Evolutionary conservation across 495 filamentous ascomycete genomes (phyloP).

Genomic region (Staphylotrichum tortipilum): DNA sequence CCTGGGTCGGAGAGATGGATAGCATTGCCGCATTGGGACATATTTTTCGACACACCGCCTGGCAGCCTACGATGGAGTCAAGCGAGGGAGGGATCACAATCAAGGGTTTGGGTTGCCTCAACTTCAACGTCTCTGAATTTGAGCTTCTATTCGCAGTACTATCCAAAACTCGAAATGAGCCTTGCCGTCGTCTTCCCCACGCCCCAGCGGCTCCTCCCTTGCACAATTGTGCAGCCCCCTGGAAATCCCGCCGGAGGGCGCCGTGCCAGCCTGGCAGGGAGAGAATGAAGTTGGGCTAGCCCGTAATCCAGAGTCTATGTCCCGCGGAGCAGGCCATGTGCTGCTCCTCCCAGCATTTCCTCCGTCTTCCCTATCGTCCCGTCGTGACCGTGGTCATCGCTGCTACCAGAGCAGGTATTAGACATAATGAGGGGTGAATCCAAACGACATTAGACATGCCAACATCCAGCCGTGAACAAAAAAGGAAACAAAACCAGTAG

Average conservation of each 20-base stretch:
- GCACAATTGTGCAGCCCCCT: conserved; percentile 2
- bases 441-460: conserved; percentile 1
- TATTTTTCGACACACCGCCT: background rate
- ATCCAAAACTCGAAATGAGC: background rate
- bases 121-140: background rate
- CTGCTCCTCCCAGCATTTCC: conserved; percentile 12
- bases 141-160: conserved; percentile 3
- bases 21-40: background rate
- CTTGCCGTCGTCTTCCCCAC: too few relatives aligned
- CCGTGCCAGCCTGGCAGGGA: conserved; percentile 7
- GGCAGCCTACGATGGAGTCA: too few relatives aligned
- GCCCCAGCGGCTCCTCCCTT: background rate
- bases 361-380: background rate
- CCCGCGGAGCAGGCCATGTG: conserved; percentile 9
- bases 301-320: background rate
- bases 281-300: conserved; percentile 3
- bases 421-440: conserved; percentile 5
- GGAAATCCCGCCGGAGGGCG: conserved; percentile 8
- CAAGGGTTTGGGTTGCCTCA: background rate
- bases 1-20: background rate
- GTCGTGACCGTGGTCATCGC: conserved; percentile 4
- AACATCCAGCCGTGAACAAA: background rate
- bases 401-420: conserved; percentile 27
- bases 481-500: background rate
- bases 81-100: too few relatives aligned